These are phyloP conservation scores for Kodamaea derodonti DNA, from an alignment of 1,139 yeast genomes.

Conservation along the genomic window DNA sequence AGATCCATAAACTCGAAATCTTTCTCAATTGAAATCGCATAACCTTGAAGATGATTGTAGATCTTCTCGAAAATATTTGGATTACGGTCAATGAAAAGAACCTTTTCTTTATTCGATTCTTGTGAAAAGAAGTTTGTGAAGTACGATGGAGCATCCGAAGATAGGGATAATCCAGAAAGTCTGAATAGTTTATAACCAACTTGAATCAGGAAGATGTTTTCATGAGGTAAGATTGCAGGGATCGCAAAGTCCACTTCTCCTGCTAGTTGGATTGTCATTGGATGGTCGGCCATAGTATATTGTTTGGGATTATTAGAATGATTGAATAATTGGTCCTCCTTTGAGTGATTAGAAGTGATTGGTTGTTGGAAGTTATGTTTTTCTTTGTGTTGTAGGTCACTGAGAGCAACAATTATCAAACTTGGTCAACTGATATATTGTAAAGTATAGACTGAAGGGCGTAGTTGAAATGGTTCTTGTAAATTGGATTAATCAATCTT, in stretches of 20 bases:
- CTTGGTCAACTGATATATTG: no score
- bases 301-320: no score
- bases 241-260: conserved; percentile 46
- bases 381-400: no score
- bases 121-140: conserved; percentile 48
- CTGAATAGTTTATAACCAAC: conserved; percentile 62
- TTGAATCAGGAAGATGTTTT: conserved; percentile 66
- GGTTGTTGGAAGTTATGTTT: no score
- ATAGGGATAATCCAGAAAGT: conserved; percentile 77
- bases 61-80: conserved; percentile 66
- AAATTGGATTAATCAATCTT: no score
- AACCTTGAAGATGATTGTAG: conserved; percentile 74
- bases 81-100: conserved; percentile 73
- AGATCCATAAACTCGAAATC: conserved; percentile 62
- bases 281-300: conserved; percentile 12
- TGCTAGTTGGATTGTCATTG: conserved; percentile 12
- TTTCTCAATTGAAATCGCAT: conserved; percentile 53
- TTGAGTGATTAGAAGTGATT: no score
- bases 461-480: no score
- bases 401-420: no score
- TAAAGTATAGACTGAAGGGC: no score
- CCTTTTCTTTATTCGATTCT: conserved; percentile 36
- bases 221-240: conserved; percentile 59
- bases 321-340: no score
- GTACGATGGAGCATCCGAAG: conserved; percentile 73